Evolutionary conservation across 2,329 filamentous ascomycete genomes (phyloP), one percentile per base, ranked within the genome.

Genomic region (Escovopsis sp.): DNA sequence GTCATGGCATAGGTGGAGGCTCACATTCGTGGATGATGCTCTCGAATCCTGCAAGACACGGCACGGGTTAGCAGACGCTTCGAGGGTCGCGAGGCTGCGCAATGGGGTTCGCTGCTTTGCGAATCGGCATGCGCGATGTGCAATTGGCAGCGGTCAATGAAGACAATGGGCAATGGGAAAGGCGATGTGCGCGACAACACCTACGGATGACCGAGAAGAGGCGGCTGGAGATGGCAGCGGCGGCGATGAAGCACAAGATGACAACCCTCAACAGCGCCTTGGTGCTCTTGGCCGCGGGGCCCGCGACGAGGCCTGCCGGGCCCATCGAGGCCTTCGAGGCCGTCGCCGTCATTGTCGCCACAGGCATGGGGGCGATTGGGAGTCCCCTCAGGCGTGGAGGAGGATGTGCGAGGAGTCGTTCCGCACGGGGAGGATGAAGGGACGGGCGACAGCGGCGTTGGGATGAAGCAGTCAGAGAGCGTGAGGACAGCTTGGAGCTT

Each of bases 21-120:
- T 62, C 58, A 94, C 90, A 98, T 70, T 98, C 90, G 70, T 98
- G 90, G 54, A 98, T 98, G 54, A 98, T 98, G 65, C 85, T 94
- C 65, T 98, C 90, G 56, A 98, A 98, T 48, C 83, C 83, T 88
- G 51, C 11, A 11, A 8, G n/a, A n/a, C n/a, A 15, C 23, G 37
- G 33, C 41, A 19, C 16, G 9, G n/a, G 45, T 63, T 56, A 61
- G 58, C 45, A 47, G 34, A 14, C 33, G n/a, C n/a, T n/a, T n/a
- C n/a, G n/a, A n/a, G n/a, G n/a, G n/a, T n/a, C n/a, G n/a, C n/a
- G n/a, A n/a, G n/a, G n/a, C n/a, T n/a, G n/a, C n/a, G n/a, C n/a
- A n/a, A n/a, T n/a, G n/a, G n/a, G n/a, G n/a, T n/a, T n/a, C n/a
- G n/a, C n/a, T n/a, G n/a, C n/a, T n/a, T n/a, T n/a, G n/a, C n/a